Conservation (phyloP, 1,139 yeast genomes). For the Kodamaea fungicola region DNA sequence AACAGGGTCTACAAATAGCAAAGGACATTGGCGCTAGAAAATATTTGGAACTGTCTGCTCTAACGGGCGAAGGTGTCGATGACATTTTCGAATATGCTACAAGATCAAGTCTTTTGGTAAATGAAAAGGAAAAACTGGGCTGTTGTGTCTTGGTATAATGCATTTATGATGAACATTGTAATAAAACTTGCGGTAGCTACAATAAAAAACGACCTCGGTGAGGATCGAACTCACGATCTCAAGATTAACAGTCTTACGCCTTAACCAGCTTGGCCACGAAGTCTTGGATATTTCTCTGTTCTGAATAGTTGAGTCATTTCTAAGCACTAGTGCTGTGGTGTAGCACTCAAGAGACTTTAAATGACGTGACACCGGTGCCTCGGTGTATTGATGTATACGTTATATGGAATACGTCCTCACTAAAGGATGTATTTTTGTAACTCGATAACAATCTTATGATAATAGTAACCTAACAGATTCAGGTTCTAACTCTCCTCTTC, state of each 20-base stretch:
- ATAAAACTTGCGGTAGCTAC: background rate
- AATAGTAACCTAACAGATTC: too few relatives aligned
- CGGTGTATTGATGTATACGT: too few relatives aligned
- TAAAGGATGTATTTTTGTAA: too few relatives aligned
- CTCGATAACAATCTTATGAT: too few relatives aligned
- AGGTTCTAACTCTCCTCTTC: too few relatives aligned
- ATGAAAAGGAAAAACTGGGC: slow-evolving; percentile 24
- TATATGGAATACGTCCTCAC: too few relatives aligned
- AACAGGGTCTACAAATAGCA: slow-evolving; percentile 59
- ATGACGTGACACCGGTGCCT: too few relatives aligned
- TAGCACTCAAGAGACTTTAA: background rate
- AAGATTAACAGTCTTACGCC: slow-evolving; percentile 17
- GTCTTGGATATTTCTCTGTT: slow-evolving; percentile 11
- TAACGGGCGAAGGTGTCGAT: slow-evolving; percentile 81
- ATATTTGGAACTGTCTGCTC: slow-evolving; percentile 70
- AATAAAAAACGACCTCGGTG: slow-evolving; percentile 13
- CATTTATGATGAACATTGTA: background rate
- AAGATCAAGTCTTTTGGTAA: slow-evolving; percentile 54
- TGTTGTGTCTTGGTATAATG: slow-evolving; percentile 35
- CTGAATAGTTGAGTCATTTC: too few relatives aligned
- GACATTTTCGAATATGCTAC: slow-evolving; percentile 78
- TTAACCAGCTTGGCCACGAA: slow-evolving; percentile 20
- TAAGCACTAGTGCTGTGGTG: too few relatives aligned
- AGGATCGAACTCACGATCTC: slow-evolving; percentile 17
- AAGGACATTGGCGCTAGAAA: slow-evolving; percentile 64